These are phyloP conservation scores for Dendrobium catenatum DNA, from an alignment of 106 monocot species.

Conservation along the genomic window DNA sequence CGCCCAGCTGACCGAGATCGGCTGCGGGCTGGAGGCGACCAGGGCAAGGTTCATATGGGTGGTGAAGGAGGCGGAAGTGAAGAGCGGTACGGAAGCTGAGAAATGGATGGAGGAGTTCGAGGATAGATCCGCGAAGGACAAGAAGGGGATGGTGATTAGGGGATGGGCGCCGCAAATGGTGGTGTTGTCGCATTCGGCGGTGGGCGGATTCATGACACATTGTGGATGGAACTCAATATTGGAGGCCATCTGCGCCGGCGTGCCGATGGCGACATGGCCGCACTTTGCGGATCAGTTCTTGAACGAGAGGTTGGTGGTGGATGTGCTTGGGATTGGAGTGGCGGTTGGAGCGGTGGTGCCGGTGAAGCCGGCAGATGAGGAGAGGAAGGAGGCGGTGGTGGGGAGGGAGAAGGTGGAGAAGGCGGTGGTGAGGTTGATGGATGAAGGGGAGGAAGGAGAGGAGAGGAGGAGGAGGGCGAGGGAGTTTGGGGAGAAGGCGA, in stretches of 20 bases:
- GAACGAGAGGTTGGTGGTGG: constrained; percentile 24
- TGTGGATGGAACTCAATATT: constrained; percentile 22
- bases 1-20: constrained; percentile 13
- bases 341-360: constrained; percentile 9
- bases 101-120: constrained; percentile 11
- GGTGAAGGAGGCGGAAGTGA: constrained; percentile 9
- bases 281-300: constrained; percentile 21
- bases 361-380: neutral
- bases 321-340: constrained; percentile 8
- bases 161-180: constrained; percentile 21
- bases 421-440: constrained; percentile 8
- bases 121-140: constrained; percentile 16
- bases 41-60: constrained; percentile 32
- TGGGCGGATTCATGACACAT: constrained; percentile 27
- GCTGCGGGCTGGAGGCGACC: constrained; percentile 29
- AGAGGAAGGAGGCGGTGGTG: constrained; percentile 6
- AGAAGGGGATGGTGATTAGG: constrained; percentile 8
- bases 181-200: constrained; percentile 19
- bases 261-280: constrained; percentile 28
- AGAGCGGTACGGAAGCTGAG: constrained; percentile 15
- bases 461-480: constrained; percentile 8
- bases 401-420: neutral
- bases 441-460: neutral
- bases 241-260: constrained; percentile 15
- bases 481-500: constrained; percentile 10